Evolutionary conservation across 306 rosid genomes (phyloP).

Genomic region (Canavalia gladiata): DNA sequence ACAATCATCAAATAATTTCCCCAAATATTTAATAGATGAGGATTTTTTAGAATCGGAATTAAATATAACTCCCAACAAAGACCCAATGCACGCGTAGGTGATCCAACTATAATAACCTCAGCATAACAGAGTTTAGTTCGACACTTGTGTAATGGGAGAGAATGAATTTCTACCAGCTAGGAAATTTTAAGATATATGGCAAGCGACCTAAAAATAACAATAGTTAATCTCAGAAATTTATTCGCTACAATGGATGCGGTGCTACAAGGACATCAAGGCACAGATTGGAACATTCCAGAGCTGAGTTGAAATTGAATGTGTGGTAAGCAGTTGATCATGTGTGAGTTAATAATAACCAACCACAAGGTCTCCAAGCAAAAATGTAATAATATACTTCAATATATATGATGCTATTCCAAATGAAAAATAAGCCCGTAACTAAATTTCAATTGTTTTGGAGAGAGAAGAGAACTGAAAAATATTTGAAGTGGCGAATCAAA

Average conservation of each 20-base stretch:
- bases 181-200: neutral
- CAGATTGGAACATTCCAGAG: neutral
- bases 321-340: slow-evolving; percentile 36
- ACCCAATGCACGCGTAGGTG: slow-evolving; percentile 13
- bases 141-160: neutral
- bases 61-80: slow-evolving; percentile 25
- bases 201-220: slow-evolving; percentile 23
- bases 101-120: slow-evolving; percentile 15
- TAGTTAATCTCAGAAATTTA: slow-evolving; percentile 18
- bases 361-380: slow-evolving; percentile 35
- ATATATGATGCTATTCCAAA: slow-evolving; percentile 17
- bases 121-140: slow-evolving; percentile 12
- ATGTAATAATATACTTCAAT: neutral
- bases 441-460: neutral
- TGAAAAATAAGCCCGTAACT: neutral
- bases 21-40: neutral
- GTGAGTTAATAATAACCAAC: neutral
- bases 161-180: slow-evolving; percentile 8
- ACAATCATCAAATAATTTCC: slow-evolving; percentile 32
- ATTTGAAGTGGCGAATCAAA: neutral
- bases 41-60: slow-evolving; percentile 3
- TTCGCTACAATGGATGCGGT: neutral
- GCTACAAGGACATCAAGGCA: neutral
- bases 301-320: slow-evolving; percentile 9
- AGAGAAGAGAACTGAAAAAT: slow-evolving; percentile 16